Evolutionary conservation across 2,329 filamentous ascomycete species (phyloP), one percentile per base, ranked within the genome.

Genomic region (Elsinoe ampelina): DNA sequence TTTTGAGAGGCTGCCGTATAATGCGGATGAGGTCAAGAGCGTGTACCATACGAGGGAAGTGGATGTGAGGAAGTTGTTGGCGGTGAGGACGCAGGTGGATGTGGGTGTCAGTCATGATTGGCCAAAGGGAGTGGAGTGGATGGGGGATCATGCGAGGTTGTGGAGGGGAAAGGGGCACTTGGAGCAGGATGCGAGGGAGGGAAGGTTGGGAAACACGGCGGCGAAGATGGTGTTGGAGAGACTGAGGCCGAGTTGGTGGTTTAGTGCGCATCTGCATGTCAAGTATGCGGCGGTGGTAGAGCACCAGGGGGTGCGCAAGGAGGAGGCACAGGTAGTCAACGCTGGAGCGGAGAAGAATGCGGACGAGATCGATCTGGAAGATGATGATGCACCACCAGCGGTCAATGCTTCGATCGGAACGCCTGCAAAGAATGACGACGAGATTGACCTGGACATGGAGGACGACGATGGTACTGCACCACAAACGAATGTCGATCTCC

Each of bases 41-140:
- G 87, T 95, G 64, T 97, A 96, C 66, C 92, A 97, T 67, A 83
- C 95, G 19, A 80, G 93, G 43, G 91, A 96, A 70, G 72, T 95
- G 11, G 93, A 98, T 68, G 81, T 89, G n/a, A 84, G 92, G 65
- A 97, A 96, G 71, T 74, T 98, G 34, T 76, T 96, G 38, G 84
- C 91, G 65, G 66, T 97, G 32, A 80, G 83, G n/a, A 88, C 87
- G 15, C 92, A 95, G 66, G 84, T 97, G 36, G 93, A 98, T 63
- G 75, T 98, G 43, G 90, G 91, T 2, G 72, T 98, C 55, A 96
- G 91, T 63, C 93, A 98, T 67, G 93, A 98, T 73, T 98, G 93
- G 93, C 93, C 93, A 0, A 82, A 85, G 51, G 84, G 80, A 0
- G 82, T 97, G 55, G 93, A 95, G 72, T 83, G 81, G 67, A 80